These are phyloP conservation scores for Staphylotrichum longicolle DNA, from an alignment of 495 filamentous ascomycete species.

Conservation along the genomic window DNA sequence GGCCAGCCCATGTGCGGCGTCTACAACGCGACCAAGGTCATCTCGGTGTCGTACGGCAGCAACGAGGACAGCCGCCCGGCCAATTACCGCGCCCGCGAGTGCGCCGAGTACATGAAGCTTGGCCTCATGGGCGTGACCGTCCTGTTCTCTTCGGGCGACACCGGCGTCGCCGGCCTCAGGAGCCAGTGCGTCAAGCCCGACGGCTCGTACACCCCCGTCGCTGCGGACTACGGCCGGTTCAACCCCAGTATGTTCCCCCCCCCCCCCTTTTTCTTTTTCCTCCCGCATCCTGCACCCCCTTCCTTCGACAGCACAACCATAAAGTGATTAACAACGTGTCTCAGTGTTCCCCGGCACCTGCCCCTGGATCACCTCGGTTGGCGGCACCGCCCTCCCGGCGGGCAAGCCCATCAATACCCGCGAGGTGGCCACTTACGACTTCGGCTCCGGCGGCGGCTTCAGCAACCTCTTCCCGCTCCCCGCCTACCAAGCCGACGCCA, in stretches of 20 bases:
- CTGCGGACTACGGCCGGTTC: constrained; percentile 23
- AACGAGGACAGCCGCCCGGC: constrained; percentile 30
- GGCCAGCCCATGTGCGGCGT: constrained; percentile 49
- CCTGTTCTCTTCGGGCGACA: constrained; percentile 58
- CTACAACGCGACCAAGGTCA: constrained; percentile 35
- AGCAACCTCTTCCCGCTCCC: constrained; percentile 40
- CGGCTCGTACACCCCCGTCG: constrained; percentile 16
- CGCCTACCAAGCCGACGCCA: constrained; percentile 26
- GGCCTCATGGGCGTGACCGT: constrained; percentile 58
- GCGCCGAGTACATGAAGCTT: constrained; percentile 56
- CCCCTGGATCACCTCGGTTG: constrained; percentile 48
- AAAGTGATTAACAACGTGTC: too few species aligned
- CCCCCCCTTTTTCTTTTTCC: not conserved
- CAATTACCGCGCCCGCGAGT: constrained; percentile 31
- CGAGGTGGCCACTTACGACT: constrained; percentile 35
- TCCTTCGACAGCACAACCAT: too few species aligned
- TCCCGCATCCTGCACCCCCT: not conserved
- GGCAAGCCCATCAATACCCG: not conserved
- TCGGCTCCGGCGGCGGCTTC: constrained; percentile 51
- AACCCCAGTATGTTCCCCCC: constrained; percentile 15
- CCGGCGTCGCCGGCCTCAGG: constrained; percentile 45
- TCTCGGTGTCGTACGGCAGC: constrained; percentile 35
- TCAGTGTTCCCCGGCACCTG: constrained; percentile 40
- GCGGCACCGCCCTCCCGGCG: constrained; percentile 39
- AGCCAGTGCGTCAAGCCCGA: constrained; percentile 19